phyloP scores from a whole-genome alignment of 805 yeast genomes.

The Debaryomyces maramus region DNA sequence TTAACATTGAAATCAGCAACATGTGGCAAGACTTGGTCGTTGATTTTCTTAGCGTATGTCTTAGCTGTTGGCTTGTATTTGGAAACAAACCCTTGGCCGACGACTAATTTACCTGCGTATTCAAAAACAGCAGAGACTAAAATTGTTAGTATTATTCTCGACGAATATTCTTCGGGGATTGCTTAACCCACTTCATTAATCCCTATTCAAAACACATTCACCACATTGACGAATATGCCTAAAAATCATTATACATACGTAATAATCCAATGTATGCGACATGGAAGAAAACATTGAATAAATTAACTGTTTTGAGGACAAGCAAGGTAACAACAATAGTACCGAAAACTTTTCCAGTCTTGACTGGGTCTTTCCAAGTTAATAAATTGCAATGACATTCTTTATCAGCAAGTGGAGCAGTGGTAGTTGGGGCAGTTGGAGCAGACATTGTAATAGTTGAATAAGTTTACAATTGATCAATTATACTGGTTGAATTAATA shows the following conservation, averaged over 20 bases:
- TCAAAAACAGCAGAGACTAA: slow-evolving; percentile 71
- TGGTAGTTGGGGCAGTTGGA: slow-evolving; percentile 5
- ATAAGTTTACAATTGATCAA: slow-evolving; percentile 1
- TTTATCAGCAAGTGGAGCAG: slow-evolving; percentile 1
- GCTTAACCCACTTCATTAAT: too few relatives aligned
- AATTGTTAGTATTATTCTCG: slow-evolving; percentile 26
- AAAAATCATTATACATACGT: slow-evolving; percentile 24
- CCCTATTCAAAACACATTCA: too few relatives aligned
- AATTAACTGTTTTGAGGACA: slow-evolving; percentile 61
- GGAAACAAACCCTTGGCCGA: slow-evolving; percentile 81
- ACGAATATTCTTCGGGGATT: too few relatives aligned
- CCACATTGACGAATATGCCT: too few relatives aligned
- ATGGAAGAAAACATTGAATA: slow-evolving; percentile 61
- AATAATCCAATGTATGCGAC: slow-evolving; percentile 57
- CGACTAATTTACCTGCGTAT: slow-evolving; percentile 65
- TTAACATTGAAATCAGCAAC: slow-evolving; percentile 47
- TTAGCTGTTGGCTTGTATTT: slow-evolving; percentile 64
- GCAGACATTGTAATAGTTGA: slow-evolving; percentile 5
- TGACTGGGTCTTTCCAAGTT: slow-evolving; percentile 74
- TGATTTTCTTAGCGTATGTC: slow-evolving; percentile 35
- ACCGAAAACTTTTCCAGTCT: slow-evolving; percentile 76
- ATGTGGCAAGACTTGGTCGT: slow-evolving; percentile 40
- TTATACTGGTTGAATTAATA: slow-evolving; percentile 6
- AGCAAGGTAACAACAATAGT: slow-evolving; percentile 55
- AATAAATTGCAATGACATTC: slow-evolving; percentile 38